These are phyloP conservation scores for Avena sativa DNA, from an alignment of 176 grass and related monocot genomes.

Conservation along the genomic window DNA sequence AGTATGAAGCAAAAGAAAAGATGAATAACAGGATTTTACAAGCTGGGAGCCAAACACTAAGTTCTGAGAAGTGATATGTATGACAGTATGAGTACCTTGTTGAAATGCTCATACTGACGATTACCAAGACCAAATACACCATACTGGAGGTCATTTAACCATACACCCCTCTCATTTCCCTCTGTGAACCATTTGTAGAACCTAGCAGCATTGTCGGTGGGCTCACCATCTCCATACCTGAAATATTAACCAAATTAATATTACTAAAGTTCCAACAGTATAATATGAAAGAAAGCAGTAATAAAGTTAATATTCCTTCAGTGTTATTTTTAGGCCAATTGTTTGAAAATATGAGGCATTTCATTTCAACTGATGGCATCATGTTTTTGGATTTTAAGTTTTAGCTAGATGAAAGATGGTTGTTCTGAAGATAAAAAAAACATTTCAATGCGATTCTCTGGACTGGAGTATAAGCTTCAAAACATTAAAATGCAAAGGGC, in stretches of 20 bases:
- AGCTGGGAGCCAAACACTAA: background rate
- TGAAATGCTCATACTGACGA: constrained; percentile 94
- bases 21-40: constrained; percentile 25
- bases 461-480: background rate
- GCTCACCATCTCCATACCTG: constrained; percentile 95
- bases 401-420: background rate
- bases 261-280: background rate
- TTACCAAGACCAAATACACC: constrained; percentile 91
- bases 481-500: background rate
- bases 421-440: background rate
- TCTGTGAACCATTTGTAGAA: constrained; percentile 98
- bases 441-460: background rate
- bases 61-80: background rate
- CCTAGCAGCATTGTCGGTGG: constrained; percentile 88
- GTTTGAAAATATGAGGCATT: background rate
- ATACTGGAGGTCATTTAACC: constrained; percentile 69
- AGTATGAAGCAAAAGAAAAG: constrained; percentile 26
- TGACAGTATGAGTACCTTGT: constrained; percentile 61
- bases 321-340: background rate
- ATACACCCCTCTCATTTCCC: constrained; percentile 72
- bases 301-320: background rate
- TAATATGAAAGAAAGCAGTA: background rate
- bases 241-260: constrained; percentile 19
- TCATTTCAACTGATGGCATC: background rate
- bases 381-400: background rate